Conservation (phyloP, 495 filamentous ascomycete genomes). For the Thozetella sp. region DNA sequence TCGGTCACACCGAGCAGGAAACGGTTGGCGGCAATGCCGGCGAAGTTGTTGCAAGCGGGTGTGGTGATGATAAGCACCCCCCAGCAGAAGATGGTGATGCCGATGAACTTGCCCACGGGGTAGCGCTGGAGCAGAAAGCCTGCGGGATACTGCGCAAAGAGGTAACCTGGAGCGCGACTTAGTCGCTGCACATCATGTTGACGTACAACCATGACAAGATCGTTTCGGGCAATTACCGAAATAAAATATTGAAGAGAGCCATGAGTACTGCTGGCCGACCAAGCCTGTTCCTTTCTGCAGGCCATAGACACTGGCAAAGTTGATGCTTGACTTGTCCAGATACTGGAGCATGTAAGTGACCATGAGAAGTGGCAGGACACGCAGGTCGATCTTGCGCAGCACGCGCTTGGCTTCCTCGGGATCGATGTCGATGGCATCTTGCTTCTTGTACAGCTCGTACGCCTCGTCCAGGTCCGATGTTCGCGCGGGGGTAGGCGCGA, state of each 20-base stretch:
- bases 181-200: slow-evolving; percentile 6
- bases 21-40: slow-evolving; percentile 48
- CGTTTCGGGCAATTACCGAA: slow-evolving; percentile 34
- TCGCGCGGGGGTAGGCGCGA: neutral
- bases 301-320: slow-evolving; percentile 62
- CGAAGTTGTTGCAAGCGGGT: slow-evolving; percentile 51
- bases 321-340: slow-evolving; percentile 62
- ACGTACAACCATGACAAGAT: neutral
- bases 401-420: slow-evolving; percentile 48
- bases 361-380: slow-evolving; percentile 57
- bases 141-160: slow-evolving; percentile 54
- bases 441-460: slow-evolving; percentile 44
- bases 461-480: slow-evolving; percentile 40
- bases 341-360: slow-evolving; percentile 60
- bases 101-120: slow-evolving; percentile 54
- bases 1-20: slow-evolving; percentile 59
- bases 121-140: slow-evolving; percentile 55
- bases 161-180: slow-evolving; percentile 22
- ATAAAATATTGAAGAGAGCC: slow-evolving; percentile 60
- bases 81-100: slow-evolving; percentile 34
- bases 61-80: slow-evolving; percentile 45
- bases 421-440: slow-evolving; percentile 34
- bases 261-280: slow-evolving; percentile 58
- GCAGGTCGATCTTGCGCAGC: slow-evolving; percentile 55
- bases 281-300: slow-evolving; percentile 52